Evolutionary conservation across 1,139 yeast species (phyloP).

Genomic region (Kluyveromyces sp.): DNA sequence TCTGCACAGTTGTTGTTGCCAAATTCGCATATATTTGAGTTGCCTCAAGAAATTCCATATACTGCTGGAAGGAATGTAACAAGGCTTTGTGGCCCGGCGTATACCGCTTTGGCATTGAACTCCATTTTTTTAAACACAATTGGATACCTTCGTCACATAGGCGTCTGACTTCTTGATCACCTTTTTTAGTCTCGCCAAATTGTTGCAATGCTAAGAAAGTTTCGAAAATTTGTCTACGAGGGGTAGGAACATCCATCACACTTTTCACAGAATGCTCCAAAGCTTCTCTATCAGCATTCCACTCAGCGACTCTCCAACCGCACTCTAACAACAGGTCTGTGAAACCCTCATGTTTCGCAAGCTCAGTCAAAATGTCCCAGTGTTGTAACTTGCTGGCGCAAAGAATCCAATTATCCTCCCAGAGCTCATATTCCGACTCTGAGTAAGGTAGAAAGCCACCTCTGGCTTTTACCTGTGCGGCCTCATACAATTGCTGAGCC

Average conservation of each 20-base stretch:
- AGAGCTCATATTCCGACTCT: constrained; percentile 87
- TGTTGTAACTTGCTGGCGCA: constrained; percentile 97
- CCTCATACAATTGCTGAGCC: constrained; percentile 88
- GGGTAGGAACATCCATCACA: constrained; percentile 98
- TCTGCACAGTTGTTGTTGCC: constrained; percentile 85
- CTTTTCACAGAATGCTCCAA: constrained; percentile 90
- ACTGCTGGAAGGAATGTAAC: constrained; percentile 92
- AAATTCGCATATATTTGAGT: constrained; percentile 87
- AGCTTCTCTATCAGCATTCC: constrained; percentile 94
- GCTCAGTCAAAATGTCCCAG: constrained; percentile 94
- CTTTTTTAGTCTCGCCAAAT: constrained; percentile 82
- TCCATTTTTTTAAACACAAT: constrained; percentile 88
- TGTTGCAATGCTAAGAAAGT: constrained; percentile 91
- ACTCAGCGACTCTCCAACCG: constrained; percentile 99
- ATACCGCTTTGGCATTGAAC: constrained; percentile 71
- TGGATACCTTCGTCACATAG: constrained; percentile 96
- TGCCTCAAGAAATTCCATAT: constrained; percentile 96
- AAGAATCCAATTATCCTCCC: constrained; percentile 99
- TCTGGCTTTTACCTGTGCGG: constrained; percentile 96
- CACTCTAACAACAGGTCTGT: constrained; percentile 91
- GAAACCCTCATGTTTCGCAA: constrained; percentile 96
- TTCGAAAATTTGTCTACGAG: constrained; percentile 91
- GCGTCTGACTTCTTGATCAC: constrained; percentile 70
- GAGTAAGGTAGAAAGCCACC: constrained; percentile 94
- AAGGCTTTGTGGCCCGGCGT: constrained; percentile 85